Evolutionary conservation across 192 early-diverging fungal genomes (phyloP), one percentile per base, ranked within the genome.

Genomic region (Coemansia sp.): DNA sequence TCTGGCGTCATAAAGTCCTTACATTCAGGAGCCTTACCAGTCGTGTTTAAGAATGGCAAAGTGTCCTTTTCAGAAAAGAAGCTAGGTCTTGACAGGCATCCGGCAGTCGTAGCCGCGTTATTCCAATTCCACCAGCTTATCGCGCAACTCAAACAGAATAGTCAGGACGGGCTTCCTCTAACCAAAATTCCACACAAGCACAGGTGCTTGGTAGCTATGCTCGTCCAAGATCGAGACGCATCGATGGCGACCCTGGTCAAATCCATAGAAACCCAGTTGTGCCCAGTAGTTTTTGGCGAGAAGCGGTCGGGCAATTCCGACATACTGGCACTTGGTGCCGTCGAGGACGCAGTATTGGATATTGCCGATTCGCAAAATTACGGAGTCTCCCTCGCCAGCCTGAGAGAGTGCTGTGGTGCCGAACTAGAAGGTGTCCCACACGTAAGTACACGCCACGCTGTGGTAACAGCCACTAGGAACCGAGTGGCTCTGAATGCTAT

Each of bases 81-180:
- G 62, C 79, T 81, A 3, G 68, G 68, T 7, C 65, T 81, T 21
- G 79, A 81, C 34, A 68, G 79, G 34, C 79, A 81, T 17, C 79
- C 79, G 19, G 62, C 79, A 14, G 79, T 76, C 5, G 36, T 81
- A 6, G 79, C 79, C 0, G 74, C 79, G 5, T 59, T 73, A 21
- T 81, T 76, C 45, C 63, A 72, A 12, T 81, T 81, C 55, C 79
- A 81, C 58, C 79, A 81, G 62, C 60, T 73, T 31, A 62, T 81
- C 58, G 74, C 74, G 2, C 67, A 75, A 64, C 63, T 69, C n/a
- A 69, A 64, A 41, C 67, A 68, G 41, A 50, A 70, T 8, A 32
- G 37, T 15, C 15, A 31, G 34, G 68, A 39, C 4, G 38, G 63
- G 15, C 68, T 81, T 23, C 79, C 79, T 1, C 51, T 81, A 17